phyloP scores from a whole-genome alignment of 495 filamentous ascomycete species.

The Daldinia vernicosa region DNA sequence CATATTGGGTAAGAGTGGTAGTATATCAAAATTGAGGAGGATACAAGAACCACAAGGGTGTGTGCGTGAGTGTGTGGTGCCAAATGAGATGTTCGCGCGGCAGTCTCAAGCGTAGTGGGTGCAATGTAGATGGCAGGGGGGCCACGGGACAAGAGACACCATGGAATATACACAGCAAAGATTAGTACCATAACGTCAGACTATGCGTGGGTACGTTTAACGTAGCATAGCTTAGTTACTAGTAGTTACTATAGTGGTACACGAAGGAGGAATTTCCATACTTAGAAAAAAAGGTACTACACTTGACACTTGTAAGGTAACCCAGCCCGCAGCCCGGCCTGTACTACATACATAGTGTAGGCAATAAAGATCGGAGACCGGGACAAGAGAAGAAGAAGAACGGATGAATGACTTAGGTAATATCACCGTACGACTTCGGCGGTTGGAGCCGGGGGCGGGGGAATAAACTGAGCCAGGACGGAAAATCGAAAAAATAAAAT shows the following conservation, averaged over 20 bases:
- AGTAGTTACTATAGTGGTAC: neutral
- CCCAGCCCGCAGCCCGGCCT: neutral
- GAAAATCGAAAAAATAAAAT: slow-evolving; percentile 21
- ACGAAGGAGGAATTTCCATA: slow-evolving; percentile 12
- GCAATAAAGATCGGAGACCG: slow-evolving; percentile 4
- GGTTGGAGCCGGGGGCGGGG: slow-evolving; percentile 36
- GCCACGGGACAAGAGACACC: neutral
- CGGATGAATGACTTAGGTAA: slow-evolving; percentile 30
- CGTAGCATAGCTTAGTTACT: neutral
- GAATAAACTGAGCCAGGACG: slow-evolving; percentile 14
- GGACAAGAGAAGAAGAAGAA: slow-evolving; percentile 15
- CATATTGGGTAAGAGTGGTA: slow-evolving; percentile 37
- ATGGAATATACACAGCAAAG: slow-evolving; percentile 9
- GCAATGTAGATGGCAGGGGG: slow-evolving; percentile 12
- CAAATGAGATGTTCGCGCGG: slow-evolving; percentile 27
- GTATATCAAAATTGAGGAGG: slow-evolving; percentile 41
- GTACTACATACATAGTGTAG: slow-evolving; percentile 21
- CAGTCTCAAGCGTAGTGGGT: slow-evolving; percentile 22
- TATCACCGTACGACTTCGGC: slow-evolving; percentile 32
- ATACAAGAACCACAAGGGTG: slow-evolving; percentile 27
- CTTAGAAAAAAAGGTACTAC: slow-evolving; percentile 4
- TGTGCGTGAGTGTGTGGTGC: slow-evolving; percentile 3
- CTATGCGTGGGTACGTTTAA: slow-evolving; percentile 26
- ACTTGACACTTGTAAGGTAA: neutral
- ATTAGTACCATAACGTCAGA: slow-evolving; percentile 39